These are phyloP conservation scores for Calonectria pseudoturangicola DNA, from an alignment of 2,329 filamentous ascomycete species.

Conservation along the genomic window DNA sequence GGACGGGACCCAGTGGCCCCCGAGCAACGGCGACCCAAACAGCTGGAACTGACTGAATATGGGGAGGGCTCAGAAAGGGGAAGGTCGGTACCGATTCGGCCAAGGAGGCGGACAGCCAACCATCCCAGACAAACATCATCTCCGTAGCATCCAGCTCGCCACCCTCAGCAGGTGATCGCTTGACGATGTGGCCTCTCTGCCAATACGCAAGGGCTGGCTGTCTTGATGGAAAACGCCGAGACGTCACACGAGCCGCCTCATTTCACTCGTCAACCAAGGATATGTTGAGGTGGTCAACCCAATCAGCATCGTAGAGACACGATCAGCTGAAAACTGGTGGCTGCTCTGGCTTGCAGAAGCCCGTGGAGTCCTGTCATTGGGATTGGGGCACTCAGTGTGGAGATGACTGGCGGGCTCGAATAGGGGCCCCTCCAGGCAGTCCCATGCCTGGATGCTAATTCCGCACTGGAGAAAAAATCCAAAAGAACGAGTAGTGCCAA, in stretches of 20 bases:
- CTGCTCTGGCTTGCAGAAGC: slow-evolving; percentile 45
- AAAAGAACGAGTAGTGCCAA: neutral
- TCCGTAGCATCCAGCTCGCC: slow-evolving; percentile 30
- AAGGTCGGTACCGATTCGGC: slow-evolving; percentile 5
- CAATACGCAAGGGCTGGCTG: neutral
- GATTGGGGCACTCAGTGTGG: slow-evolving; percentile 30
- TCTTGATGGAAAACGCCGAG: slow-evolving; percentile 33
- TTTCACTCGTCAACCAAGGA: slow-evolving; percentile 31
- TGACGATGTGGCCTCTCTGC: slow-evolving; percentile 8
- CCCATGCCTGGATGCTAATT: slow-evolving; percentile 34
- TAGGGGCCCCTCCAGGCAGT: slow-evolving; percentile 34
- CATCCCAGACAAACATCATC: slow-evolving; percentile 23
- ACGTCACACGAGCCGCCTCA: slow-evolving; percentile 40
- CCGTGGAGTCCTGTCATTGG: slow-evolving; percentile 47
- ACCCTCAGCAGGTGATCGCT: slow-evolving; percentile 11
- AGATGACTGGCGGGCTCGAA: slow-evolving; percentile 1
- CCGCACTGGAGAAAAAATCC: slow-evolving; percentile 33
- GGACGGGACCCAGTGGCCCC: slow-evolving; percentile 22
- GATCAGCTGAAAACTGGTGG: slow-evolving; percentile 46
- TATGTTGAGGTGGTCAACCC: slow-evolving; percentile 25
- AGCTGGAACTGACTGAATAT: slow-evolving; percentile 28
- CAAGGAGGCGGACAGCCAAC: neutral
- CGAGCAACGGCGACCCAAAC: slow-evolving; percentile 38
- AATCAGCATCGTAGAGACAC: slow-evolving; percentile 40
- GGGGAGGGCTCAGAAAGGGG: neutral